A percentile compares a stretch with the other conserved stretches of the same genome.
Evolutionary conservation across 139 green algal species (phyloP).

Genomic region (Closterium sp.): DNA sequence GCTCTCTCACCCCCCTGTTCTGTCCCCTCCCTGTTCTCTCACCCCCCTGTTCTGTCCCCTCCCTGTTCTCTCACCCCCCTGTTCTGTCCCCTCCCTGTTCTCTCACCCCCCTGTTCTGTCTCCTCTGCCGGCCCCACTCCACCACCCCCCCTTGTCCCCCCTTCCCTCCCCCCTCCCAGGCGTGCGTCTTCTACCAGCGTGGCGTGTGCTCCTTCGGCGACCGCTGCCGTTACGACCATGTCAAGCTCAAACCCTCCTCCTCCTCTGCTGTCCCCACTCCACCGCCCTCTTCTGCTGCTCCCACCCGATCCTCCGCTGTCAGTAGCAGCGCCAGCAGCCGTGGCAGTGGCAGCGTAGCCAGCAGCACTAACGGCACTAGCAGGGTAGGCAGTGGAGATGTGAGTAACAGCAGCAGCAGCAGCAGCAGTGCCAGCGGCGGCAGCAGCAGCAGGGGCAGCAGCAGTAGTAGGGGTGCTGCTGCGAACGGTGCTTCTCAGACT

Average conservation of each 20-base stretch:
- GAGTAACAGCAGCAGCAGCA: neutral
- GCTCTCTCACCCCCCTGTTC: neutral
- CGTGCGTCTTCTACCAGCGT: conserved; percentile 37
- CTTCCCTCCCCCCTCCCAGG: neutral
- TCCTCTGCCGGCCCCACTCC: neutral
- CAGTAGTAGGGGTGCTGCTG: neutral
- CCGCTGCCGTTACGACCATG: conserved; percentile 40
- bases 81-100: neutral
- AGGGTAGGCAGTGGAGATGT: too few species aligned
- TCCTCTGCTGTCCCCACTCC: neutral
- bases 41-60: neutral
- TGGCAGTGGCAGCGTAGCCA: neutral
- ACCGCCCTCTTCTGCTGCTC: neutral
- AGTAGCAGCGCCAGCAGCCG: neutral
- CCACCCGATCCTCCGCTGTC: neutral
- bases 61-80: neutral
- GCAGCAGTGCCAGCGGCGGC: neutral
- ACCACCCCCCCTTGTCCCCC: neutral
- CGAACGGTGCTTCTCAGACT: too few species aligned
- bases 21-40: neutral
- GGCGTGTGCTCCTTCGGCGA: conserved; percentile 20
- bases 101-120: neutral
- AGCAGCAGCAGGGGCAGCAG: neutral
- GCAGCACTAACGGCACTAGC: neutral
- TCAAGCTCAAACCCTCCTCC: conserved; percentile 9